phyloP scores from a whole-genome alignment of 805 yeast genomes.

The Dipodascus albidus region DNA sequence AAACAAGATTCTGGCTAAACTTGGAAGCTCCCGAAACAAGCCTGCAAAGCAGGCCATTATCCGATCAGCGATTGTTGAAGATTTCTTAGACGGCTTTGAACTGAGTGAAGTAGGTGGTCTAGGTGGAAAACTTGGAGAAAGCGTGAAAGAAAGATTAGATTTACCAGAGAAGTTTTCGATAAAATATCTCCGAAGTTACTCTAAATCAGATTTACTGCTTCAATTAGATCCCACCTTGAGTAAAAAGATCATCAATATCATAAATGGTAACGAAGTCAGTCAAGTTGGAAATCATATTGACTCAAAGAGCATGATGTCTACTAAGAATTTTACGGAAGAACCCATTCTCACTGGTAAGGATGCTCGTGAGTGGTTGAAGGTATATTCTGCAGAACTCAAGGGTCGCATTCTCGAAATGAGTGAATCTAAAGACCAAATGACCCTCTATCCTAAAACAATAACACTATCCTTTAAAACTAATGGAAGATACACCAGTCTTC shows the following conservation, averaged over 20 bases:
- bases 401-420: slow-evolving; percentile 62
- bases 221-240: slow-evolving; percentile 38
- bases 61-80: slow-evolving; percentile 33
- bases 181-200: slow-evolving; percentile 38
- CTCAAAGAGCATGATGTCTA: slow-evolving; percentile 79
- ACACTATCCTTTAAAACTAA: slow-evolving; percentile 28
- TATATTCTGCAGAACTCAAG: slow-evolving; percentile 68
- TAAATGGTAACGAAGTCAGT: slow-evolving; percentile 48
- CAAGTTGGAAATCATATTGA: slow-evolving; percentile 48
- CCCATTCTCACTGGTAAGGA: slow-evolving; percentile 44
- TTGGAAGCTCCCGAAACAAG: slow-evolving; percentile 76
- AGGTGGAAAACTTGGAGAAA: slow-evolving; percentile 74
- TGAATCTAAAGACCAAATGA: slow-evolving; percentile 37
- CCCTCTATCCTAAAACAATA: slow-evolving; percentile 45
- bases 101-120: slow-evolving; percentile 75
- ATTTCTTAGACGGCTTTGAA: slow-evolving; percentile 50
- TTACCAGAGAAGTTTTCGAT: slow-evolving; percentile 40
- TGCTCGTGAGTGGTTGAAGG: slow-evolving; percentile 66
- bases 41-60: slow-evolving; percentile 82
- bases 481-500: slow-evolving; percentile 9
- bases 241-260: slow-evolving; percentile 43
- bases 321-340: slow-evolving; percentile 60
- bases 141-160: slow-evolving; percentile 25
- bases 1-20: slow-evolving; percentile 68
- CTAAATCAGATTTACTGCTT: slow-evolving; percentile 27